Conservation (phyloP, 805 yeast species). For the Jamesozyma rosinii region DNA sequence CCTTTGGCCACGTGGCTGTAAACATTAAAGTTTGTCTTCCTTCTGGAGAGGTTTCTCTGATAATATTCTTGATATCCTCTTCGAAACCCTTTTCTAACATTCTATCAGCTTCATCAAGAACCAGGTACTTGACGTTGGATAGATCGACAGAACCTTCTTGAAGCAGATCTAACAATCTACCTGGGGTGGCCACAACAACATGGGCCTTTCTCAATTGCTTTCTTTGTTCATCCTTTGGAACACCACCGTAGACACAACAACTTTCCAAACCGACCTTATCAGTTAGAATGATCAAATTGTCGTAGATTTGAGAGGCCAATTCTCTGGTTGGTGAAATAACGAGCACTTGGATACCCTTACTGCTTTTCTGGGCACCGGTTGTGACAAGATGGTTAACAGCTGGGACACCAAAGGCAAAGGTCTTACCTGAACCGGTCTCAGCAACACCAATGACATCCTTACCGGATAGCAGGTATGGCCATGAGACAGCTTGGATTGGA, state of each 20-base stretch:
- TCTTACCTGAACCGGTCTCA: slow-evolving; percentile 96
- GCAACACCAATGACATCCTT: slow-evolving; percentile 94
- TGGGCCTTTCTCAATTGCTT: slow-evolving; percentile 54
- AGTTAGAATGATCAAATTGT: slow-evolving; percentile 61
- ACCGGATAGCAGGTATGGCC: slow-evolving; percentile 79
- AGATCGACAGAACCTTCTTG: slow-evolving; percentile 79
- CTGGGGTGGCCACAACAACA: slow-evolving; percentile 96
- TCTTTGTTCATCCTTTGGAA: slow-evolving; percentile 88
- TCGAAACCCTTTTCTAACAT: slow-evolving; percentile 98
- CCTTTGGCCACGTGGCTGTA: slow-evolving; percentile 99
- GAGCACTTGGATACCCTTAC: slow-evolving; percentile 57
- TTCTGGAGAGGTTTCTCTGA: slow-evolving; percentile 45
- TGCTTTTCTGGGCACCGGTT: slow-evolving; percentile 14
- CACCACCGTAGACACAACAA: slow-evolving; percentile 94
- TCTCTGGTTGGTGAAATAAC: slow-evolving; percentile 96
- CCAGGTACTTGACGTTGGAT: slow-evolving; percentile 61
- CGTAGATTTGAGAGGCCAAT: slow-evolving; percentile 87
- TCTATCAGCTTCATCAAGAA: slow-evolving; percentile 96
- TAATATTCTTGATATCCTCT: slow-evolving; percentile 82
- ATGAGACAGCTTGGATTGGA: slow-evolving; percentile 87
- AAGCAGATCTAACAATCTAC: slow-evolving; percentile 82
- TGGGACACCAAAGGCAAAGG: slow-evolving; percentile 95
- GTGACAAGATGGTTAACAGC: slow-evolving; percentile 64
- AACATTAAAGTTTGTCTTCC: slow-evolving; percentile 91
- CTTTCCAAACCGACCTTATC: slow-evolving; percentile 54